phyloP scores from a whole-genome alignment of 2,329 filamentous ascomycete species.

The Rutstroemia sp. region DNA sequence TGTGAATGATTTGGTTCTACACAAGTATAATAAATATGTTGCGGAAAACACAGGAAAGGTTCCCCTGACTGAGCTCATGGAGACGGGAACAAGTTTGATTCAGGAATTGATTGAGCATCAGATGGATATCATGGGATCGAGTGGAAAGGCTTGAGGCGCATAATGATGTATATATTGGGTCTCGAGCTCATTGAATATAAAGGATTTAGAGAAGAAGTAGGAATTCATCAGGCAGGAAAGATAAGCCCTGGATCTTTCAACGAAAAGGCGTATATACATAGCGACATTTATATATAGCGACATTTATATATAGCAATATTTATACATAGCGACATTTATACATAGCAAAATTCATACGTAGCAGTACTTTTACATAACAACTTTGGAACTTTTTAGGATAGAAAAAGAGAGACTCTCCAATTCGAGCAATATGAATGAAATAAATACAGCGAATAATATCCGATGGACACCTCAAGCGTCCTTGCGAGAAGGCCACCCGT shows the following conservation, averaged over 20 bases:
- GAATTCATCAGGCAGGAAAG: too few relatives aligned
- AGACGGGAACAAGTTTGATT: constrained; percentile 22
- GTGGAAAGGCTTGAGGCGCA: constrained; percentile 18
- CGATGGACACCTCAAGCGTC: too few relatives aligned
- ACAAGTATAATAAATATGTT: constrained; percentile 23
- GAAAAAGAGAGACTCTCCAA: too few relatives aligned
- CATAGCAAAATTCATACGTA: neutral
- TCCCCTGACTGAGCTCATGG: constrained; percentile 24
- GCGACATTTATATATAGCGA: neutral
- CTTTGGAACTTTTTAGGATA: neutral
- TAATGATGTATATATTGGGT: too few relatives aligned
- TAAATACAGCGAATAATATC: neutral
- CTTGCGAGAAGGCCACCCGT: too few relatives aligned
- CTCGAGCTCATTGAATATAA: too few relatives aligned
- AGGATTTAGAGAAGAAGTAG: too few relatives aligned
- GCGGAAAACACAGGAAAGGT: constrained; percentile 13
- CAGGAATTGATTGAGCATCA: constrained; percentile 21
- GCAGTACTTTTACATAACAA: neutral
- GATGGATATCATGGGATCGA: constrained; percentile 24
- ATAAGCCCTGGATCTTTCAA: too few relatives aligned
- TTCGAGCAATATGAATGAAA: too few relatives aligned
- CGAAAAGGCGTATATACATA: too few relatives aligned
- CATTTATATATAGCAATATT: neutral
- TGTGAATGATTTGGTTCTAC: constrained; percentile 20
- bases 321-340: too few relatives aligned